Percentiles rank a stretch among this genome's conserved stretches.
Conservation (phyloP, 73 alveolate genomes). For the Paramecium biaurelia region DNA sequence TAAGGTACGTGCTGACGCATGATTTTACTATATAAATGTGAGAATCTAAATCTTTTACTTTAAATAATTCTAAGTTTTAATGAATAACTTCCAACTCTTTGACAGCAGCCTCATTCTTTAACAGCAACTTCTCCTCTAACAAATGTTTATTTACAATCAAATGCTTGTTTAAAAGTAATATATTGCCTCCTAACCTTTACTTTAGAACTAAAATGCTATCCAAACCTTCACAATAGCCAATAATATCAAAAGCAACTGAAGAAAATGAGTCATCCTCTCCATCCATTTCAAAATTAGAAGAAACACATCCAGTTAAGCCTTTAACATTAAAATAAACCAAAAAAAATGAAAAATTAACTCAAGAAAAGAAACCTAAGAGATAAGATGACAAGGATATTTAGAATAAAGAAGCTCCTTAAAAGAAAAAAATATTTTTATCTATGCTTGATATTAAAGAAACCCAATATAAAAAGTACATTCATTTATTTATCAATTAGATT, state of each 20-base stretch:
- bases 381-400: not conserved
- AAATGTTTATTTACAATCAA: conserved; percentile 26
- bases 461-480: not conserved
- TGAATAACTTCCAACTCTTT: conserved; percentile 34
- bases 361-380: not conserved
- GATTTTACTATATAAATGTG: not conserved
- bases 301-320: not conserved
- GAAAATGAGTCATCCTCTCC: conserved; percentile 1
- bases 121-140: conserved; percentile 22
- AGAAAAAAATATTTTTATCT: not conserved
- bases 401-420: conserved; percentile 3
- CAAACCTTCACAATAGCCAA: not conserved
- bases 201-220: not conserved
- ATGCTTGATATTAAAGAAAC: conserved; percentile 4
- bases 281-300: not conserved
- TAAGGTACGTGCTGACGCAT: conserved; percentile 38
- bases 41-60: not conserved
- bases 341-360: not conserved
- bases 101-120: not conserved
- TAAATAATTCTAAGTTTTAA: not conserved
- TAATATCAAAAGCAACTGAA: not conserved
- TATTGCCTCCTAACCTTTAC: not conserved
- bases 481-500: not conserved
- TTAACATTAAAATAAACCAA: not conserved
- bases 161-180: conserved; percentile 16